phyloP scores from a whole-genome alignment of 2,329 filamentous ascomycete genomes.

The Clarireedia monteithiana region DNA sequence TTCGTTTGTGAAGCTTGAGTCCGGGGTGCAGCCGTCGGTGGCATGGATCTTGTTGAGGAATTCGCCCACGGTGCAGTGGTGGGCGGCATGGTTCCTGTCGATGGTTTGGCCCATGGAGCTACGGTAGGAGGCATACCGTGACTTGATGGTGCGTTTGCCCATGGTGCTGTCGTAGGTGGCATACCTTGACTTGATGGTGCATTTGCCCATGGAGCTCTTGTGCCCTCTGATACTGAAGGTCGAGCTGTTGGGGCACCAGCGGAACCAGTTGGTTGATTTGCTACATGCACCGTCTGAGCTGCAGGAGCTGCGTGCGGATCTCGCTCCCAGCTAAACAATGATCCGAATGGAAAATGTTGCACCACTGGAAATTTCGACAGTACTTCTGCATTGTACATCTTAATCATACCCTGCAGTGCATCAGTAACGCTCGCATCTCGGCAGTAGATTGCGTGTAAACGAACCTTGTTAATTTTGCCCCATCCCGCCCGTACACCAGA shows the following conservation, averaged over 20 bases:
- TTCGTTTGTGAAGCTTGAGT: no score
- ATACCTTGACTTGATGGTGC: constrained; percentile 14
- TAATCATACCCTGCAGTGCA: constrained; percentile 75
- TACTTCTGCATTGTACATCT: constrained; percentile 98
- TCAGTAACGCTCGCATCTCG: not conserved
- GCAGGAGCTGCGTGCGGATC: constrained; percentile 52
- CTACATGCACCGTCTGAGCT: constrained; percentile 46
- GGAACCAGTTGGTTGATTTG: constrained; percentile 40
- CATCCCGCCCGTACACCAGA: constrained; percentile 88
- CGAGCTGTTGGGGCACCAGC: constrained; percentile 13
- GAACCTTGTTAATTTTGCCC: constrained; percentile 91
- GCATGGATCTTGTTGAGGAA: not conserved
- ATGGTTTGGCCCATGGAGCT: not conserved
- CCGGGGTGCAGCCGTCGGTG: not conserved
- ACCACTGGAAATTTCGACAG: constrained; percentile 95
- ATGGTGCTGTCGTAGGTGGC: constrained; percentile 9
- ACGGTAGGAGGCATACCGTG: not conserved
- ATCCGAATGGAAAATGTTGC: constrained; percentile 87
- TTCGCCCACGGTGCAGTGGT: not conserved
- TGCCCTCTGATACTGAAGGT: constrained; percentile 20
- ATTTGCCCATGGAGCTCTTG: constrained; percentile 24
- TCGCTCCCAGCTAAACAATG: constrained; percentile 67
- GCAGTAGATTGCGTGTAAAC: not conserved
- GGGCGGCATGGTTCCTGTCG: not conserved
- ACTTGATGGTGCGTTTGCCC: constrained; percentile 22